Conservation (phyloP, 352 stramenopile species). For the Phytophthora foliorum region DNA sequence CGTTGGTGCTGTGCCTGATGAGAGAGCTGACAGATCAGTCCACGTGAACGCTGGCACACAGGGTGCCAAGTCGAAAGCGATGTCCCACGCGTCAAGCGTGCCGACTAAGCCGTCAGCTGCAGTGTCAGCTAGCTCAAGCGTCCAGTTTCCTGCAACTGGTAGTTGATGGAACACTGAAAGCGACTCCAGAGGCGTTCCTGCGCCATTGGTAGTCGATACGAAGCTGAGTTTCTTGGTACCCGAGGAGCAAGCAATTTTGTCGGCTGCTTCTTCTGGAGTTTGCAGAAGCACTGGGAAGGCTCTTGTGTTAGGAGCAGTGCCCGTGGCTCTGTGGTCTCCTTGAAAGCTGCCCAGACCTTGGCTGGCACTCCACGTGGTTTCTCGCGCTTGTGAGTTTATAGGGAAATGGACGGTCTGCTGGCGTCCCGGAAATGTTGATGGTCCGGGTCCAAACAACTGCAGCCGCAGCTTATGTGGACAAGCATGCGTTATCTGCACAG, state of each 20-base stretch:
- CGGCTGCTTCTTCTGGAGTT: constrained; percentile 50
- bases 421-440: constrained; percentile 59
- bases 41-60: constrained; percentile 69
- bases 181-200: constrained; percentile 45
- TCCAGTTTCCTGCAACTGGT: constrained; percentile 64
- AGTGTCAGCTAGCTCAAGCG: constrained; percentile 60
- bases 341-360: constrained; percentile 33
- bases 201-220: constrained; percentile 24
- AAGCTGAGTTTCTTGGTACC: constrained; percentile 49
- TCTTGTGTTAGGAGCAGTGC: constrained; percentile 46
- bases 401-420: constrained; percentile 57
- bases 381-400: constrained; percentile 39
- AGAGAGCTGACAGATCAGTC: constrained; percentile 46
- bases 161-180: constrained; percentile 70
- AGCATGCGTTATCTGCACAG: constrained; percentile 61
- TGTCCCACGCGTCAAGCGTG: constrained; percentile 59
- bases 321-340: constrained; percentile 44
- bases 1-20: constrained; percentile 49
- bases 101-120: constrained; percentile 50
- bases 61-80: constrained; percentile 59
- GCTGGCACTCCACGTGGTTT: constrained; percentile 59
- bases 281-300: constrained; percentile 65
- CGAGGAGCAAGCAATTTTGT: constrained; percentile 29
- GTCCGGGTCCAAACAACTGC: constrained; percentile 68
- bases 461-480: constrained; percentile 65